Conservation (phyloP, 495 filamentous ascomycete genomes). For the Peziza echinospora region DNA sequence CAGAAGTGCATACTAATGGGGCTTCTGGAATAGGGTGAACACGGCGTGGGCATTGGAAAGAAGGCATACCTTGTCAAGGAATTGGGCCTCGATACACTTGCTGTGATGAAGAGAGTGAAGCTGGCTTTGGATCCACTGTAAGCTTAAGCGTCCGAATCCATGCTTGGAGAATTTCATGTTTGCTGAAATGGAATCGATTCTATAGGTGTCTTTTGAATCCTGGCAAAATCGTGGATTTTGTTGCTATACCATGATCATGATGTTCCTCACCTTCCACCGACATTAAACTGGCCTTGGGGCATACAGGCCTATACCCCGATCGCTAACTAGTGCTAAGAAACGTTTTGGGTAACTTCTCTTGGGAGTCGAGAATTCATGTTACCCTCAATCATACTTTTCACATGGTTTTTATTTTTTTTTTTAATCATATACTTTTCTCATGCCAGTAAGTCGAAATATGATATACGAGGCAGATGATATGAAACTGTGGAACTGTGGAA, state of each 20-base stretch:
- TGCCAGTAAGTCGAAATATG: too few relatives aligned
- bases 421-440: too few relatives aligned
- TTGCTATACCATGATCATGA: too few relatives aligned
- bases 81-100: constrained; percentile 59
- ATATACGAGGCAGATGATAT: too few relatives aligned
- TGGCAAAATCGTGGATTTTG: constrained; percentile 64
- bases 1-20: constrained; percentile 9
- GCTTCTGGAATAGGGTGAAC: constrained; percentile 64
- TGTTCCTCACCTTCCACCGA: constrained; percentile 28
- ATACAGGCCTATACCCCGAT: too few relatives aligned
- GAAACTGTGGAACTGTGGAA: too few relatives aligned
- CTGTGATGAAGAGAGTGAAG: constrained; percentile 73
- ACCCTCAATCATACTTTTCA: too few relatives aligned
- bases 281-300: too few relatives aligned
- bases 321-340: too few relatives aligned
- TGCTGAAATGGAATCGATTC: not conserved
- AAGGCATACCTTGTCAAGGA: constrained; percentile 61
- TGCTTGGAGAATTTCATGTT: not conserved
- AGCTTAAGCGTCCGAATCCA: not conserved
- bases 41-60: constrained; percentile 75
- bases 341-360: too few relatives aligned
- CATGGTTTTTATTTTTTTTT: too few relatives aligned
- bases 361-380: too few relatives aligned
- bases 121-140: constrained; percentile 49
- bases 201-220: constrained; percentile 83